A percentile compares a stretch with the other conserved stretches of the same genome.
Conservation (phyloP, 441 rosid species). For the Arabidopsis lyrata region DNA sequence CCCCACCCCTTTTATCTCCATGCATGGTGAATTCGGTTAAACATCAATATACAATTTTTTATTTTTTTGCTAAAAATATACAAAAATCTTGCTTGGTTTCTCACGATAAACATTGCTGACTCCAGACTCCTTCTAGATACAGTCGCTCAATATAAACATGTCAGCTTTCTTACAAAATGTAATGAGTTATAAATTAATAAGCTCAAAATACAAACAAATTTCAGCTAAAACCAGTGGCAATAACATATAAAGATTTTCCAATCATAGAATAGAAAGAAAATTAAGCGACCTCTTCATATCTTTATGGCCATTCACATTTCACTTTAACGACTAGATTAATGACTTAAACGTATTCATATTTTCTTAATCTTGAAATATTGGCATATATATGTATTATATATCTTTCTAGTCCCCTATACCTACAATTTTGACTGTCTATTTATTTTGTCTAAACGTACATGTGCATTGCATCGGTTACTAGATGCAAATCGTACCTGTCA, state of each 20-base stretch:
- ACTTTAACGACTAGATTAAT: constrained; percentile 3
- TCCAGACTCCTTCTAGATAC: background rate
- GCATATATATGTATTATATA: background rate
- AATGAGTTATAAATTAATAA: background rate
- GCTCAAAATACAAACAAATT: background rate
- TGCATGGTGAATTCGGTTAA: constrained; percentile 15
- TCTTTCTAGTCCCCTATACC: constrained; percentile 13
- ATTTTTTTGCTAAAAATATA: background rate
- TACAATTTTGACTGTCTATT: constrained; percentile 12
- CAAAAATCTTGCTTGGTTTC: constrained; percentile 10
- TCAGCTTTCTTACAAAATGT: background rate
- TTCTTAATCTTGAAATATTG: constrained; percentile 7
- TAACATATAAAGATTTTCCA: background rate
- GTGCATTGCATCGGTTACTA: constrained; percentile 27
- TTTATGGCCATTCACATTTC: constrained; percentile 1
- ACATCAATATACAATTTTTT: background rate
- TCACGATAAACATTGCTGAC: background rate
- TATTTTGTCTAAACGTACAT: background rate
- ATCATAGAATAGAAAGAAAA: background rate
- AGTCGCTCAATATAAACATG: background rate
- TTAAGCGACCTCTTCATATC: background rate
- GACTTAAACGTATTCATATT: constrained; percentile 21
- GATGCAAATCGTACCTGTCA: constrained; percentile 23
- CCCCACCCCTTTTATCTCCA: constrained; percentile 10
- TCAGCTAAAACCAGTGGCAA: background rate